Evolutionary conservation across 768 basidiomycete genomes (phyloP).

Genomic region (Filobasidium wieringae): DNA sequence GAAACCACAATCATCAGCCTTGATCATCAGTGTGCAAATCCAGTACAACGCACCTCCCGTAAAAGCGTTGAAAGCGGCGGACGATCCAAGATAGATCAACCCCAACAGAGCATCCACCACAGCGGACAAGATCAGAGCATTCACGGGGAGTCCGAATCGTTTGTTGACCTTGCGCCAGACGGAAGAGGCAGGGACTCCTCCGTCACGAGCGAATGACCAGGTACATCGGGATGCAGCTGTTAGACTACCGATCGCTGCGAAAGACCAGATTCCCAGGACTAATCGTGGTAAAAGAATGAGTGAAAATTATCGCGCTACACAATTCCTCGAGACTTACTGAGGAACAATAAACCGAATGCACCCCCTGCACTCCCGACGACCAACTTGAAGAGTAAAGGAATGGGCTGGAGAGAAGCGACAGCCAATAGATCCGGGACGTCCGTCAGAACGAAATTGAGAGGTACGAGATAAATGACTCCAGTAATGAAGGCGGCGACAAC

Average conservation of each 20-base stretch:
- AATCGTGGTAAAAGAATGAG: not conserved
- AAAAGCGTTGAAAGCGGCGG: slow-evolving; percentile 57
- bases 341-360: slow-evolving; percentile 49
- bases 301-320: not conserved
- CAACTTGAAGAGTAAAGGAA: slow-evolving; percentile 52
- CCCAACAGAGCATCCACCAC: slow-evolving; percentile 51
- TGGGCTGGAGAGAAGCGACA: slow-evolving; percentile 55
- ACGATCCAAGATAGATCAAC: slow-evolving; percentile 49
- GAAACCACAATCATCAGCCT: too few relatives aligned
- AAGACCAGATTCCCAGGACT: slow-evolving; percentile 29
- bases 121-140: slow-evolving; percentile 53
- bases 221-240: slow-evolving; percentile 59
- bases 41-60: slow-evolving; percentile 40
- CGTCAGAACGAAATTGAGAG: slow-evolving; percentile 56
- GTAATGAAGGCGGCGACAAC: slow-evolving; percentile 29
- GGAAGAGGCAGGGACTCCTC: slow-evolving; percentile 49
- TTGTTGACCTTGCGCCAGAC: slow-evolving; percentile 45
- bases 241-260: slow-evolving; percentile 56
- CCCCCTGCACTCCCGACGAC: slow-evolving; percentile 54
- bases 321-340: slow-evolving; percentile 36
- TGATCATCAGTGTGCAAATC: not conserved
- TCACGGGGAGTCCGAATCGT: slow-evolving; percentile 47
- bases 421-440: slow-evolving; percentile 48
- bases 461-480: slow-evolving; percentile 35
- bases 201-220: slow-evolving; percentile 61